These are phyloP conservation scores for Aspergillus carlsbadensis DNA, from an alignment of 495 filamentous ascomycete species.

Conservation along the genomic window DNA sequence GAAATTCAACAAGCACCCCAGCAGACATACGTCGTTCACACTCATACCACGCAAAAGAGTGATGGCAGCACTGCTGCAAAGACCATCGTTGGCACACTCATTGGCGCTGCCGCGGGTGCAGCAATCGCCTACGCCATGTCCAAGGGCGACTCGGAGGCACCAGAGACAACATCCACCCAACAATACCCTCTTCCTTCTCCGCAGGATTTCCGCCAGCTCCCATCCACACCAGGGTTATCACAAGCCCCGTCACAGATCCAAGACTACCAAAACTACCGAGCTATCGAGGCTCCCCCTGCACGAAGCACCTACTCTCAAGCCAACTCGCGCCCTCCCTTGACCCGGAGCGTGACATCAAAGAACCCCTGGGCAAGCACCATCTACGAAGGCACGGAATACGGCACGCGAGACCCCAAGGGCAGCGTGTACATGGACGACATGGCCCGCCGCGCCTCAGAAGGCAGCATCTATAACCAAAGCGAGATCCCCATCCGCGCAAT, in stretches of 20 bases:
- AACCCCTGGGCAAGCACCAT: conserved; percentile 44
- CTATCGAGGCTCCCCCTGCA: conserved; percentile 45
- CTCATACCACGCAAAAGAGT: conserved; percentile 28
- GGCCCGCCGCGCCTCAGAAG: conserved; percentile 38
- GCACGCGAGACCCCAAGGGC: conserved; percentile 17
- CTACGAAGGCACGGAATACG: conserved; percentile 42
- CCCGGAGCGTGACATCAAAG: conserved; percentile 37
- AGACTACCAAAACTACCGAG: conserved; percentile 28
- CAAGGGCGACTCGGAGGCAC: conserved; percentile 44
- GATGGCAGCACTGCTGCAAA: conserved; percentile 46
- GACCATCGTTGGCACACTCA: conserved; percentile 70
- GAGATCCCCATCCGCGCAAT: conserved; percentile 42
- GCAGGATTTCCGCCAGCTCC: conserved; percentile 30
- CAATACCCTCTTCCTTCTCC: conserved; percentile 23
- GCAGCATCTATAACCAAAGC: conserved; percentile 36
- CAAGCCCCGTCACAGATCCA: conserved; percentile 25
- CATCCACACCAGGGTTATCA: conserved; percentile 29
- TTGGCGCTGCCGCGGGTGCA: conserved; percentile 74
- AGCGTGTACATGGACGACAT: conserved; percentile 33
- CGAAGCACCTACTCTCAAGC: conserved; percentile 37
- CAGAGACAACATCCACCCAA: neutral
- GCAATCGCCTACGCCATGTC: conserved; percentile 72
- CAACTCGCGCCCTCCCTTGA: conserved; percentile 29
- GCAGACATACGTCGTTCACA: conserved; percentile 31
- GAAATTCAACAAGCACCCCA: conserved; percentile 29